Evolutionary conservation across 148 eudicot genomes (phyloP).

Genomic region (Rhododendron griersonianum): DNA sequence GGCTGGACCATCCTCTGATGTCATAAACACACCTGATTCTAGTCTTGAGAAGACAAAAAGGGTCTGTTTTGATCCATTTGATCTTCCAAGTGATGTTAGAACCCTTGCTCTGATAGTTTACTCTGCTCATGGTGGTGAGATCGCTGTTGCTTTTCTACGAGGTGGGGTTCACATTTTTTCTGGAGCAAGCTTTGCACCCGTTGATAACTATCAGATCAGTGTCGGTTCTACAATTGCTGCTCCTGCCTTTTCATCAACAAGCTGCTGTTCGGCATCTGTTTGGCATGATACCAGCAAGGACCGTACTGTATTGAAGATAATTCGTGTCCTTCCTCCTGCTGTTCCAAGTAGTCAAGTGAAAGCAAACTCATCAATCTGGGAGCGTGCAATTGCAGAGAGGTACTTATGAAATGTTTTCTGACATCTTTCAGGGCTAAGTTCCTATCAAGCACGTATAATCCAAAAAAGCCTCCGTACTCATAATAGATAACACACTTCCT

Average conservation of each 20-base stretch:
- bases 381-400: constrained; percentile 99
- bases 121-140: constrained; percentile 97
- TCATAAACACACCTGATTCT: constrained; percentile 39
- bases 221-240: constrained; percentile 94
- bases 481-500: not conserved
- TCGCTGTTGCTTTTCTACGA: constrained; percentile 89
- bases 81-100: constrained; percentile 95
- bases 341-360: constrained; percentile 68
- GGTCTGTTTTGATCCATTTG: constrained; percentile 91
- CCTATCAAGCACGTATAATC: not conserved
- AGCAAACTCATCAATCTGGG: constrained; percentile 81
- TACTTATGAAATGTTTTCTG: constrained; percentile 15
- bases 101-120: constrained; percentile 92
- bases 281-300: constrained; percentile 85
- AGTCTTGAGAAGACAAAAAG: constrained; percentile 50
- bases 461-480: not conserved
- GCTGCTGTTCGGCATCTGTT: constrained; percentile 96
- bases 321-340: constrained; percentile 94
- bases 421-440: not conserved
- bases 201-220: constrained; percentile 85
- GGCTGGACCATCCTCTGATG: constrained; percentile 31
- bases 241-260: constrained; percentile 97
- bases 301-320: constrained; percentile 76
- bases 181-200: constrained; percentile 71
- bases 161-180: constrained; percentile 92